Percentiles rank a stretch among this genome's conserved stretches.
Conservation (phyloP, 495 filamentous ascomycete genomes). For the Hyaloscypha bicolor region DNA sequence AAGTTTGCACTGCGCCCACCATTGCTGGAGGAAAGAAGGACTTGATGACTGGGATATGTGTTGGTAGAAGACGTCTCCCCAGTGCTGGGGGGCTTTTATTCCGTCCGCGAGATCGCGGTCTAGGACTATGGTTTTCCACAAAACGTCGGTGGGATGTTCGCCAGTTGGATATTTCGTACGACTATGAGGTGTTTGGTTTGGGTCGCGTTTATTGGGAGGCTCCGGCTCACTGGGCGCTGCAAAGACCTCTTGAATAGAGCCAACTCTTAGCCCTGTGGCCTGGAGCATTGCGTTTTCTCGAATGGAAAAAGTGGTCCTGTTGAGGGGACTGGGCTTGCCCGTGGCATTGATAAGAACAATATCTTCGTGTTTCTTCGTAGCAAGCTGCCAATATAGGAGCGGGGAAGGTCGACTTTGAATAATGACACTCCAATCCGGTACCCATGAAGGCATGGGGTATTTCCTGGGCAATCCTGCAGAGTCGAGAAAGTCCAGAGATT, state of each 20-base stretch:
- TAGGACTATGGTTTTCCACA: background rate
- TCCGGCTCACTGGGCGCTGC: too few species aligned
- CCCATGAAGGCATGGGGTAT: constrained; percentile 9
- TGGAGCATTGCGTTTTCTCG: background rate
- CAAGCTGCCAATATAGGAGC: constrained; percentile 8
- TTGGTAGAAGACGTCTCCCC: constrained; percentile 8
- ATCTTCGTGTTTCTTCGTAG: constrained; percentile 1
- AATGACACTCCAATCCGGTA: constrained; percentile 7
- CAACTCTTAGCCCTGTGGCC: background rate
- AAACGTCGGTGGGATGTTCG: background rate
- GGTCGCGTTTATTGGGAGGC: too few species aligned
- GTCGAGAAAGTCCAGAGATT: constrained; percentile 9
- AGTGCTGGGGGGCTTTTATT: background rate
- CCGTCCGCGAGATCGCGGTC: background rate
- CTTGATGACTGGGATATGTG: background rate
- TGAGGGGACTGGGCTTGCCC: background rate
- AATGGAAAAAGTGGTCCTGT: background rate
- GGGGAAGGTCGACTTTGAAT: background rate
- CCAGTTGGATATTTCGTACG: background rate
- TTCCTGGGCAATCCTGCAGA: background rate
- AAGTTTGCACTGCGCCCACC: background rate
- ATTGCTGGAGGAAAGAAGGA: background rate
- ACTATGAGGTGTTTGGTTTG: background rate
- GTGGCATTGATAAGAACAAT: background rate
- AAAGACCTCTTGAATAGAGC: background rate